Base-by-base conservation (phyloP, 441 rosid species). In the Biscutella laevigata region DNA sequence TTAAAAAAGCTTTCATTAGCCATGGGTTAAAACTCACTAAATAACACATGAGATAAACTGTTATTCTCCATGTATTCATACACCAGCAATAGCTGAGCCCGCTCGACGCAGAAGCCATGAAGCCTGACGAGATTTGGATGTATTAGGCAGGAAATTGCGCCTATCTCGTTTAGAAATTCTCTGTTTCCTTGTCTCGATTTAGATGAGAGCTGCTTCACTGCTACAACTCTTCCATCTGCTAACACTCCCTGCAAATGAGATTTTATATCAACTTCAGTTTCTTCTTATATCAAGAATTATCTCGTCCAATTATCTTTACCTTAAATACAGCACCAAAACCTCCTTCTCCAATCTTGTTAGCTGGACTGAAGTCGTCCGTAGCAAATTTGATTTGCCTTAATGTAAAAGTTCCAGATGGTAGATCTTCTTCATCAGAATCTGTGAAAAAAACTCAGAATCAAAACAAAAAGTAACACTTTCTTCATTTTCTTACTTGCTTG, bases 261-360 rank as follows among this genome's bases (percentile, higher is more conserved):
- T 7, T 36, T n/a, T 37, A n/a, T 40, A 11, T 60, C 16, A 54
- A 24, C 30, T 58, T 59, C 28, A 10, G 6, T 4, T 66, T 38
- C 51, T 59, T 32, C 14, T 39, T 29, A 27, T 38, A 30, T 17
- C 26, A 34, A 38, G 26, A 60, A 33, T 42, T 48, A 47, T 39
- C 32, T 38, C 39, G 9, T 37, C 51, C 3, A 0, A 1, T 47
- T 20, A 24, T 27, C 47, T 57, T 40, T 58, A 86, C 97, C 83
- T 83, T 85, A 69, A 77, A 83, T 0, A 88, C 96, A 35, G 94
- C 54, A 42, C 95, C 95, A 33, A 88, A 88, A 57, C 92, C 95
- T 44, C 92, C 96, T 74, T 85, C 84, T 15, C 96, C 96, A 28
- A 88, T 68, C 77, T 88, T 88, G 76, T 85, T 76, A 34, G 49